Percentiles rank a stretch among this genome's conserved stretches.
Evolutionary conservation across 2,329 filamentous ascomycete genomes (phyloP).

Genomic region (Lachnellula subtilissima): DNA sequence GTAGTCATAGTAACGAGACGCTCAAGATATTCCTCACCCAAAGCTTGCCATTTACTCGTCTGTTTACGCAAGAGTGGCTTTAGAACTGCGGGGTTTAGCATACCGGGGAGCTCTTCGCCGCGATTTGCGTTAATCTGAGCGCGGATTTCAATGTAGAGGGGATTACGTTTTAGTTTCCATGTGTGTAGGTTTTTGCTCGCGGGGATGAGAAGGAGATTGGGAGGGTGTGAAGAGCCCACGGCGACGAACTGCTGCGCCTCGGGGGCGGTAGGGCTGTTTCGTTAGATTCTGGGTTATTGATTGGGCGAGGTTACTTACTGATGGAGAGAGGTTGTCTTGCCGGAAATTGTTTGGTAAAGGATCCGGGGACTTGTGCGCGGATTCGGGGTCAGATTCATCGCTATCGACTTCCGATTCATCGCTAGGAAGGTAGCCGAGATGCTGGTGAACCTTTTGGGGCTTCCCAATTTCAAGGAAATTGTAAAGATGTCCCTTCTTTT

Average conservation of each 20-base stretch:
- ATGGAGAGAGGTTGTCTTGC: background rate
- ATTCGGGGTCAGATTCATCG: background rate
- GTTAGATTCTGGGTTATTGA: background rate
- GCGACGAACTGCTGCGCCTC: background rate
- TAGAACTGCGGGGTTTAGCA: constrained; percentile 33
- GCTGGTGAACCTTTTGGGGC: background rate
- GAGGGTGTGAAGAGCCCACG: background rate
- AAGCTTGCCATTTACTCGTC: constrained; percentile 30
- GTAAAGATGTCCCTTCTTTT: constrained; percentile 22
- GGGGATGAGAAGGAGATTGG: background rate
- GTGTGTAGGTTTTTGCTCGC: background rate
- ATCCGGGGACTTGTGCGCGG: background rate
- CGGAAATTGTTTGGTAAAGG: no score
- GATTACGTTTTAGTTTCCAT: background rate
- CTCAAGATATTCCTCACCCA: constrained; percentile 26
- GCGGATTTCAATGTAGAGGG: constrained; percentile 24
- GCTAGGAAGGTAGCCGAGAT: background rate
- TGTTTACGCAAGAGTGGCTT: constrained; percentile 31
- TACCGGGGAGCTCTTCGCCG: constrained; percentile 31
- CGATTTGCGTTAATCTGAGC: constrained; percentile 27
- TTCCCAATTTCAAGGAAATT: constrained; percentile 24
- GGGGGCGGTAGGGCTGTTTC: background rate
- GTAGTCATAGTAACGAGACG: constrained; percentile 16
- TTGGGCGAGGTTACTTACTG: background rate
- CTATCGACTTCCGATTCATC: background rate